phyloP scores from a whole-genome alignment of 345 rosid species.

The Jatropha curcas region DNA sequence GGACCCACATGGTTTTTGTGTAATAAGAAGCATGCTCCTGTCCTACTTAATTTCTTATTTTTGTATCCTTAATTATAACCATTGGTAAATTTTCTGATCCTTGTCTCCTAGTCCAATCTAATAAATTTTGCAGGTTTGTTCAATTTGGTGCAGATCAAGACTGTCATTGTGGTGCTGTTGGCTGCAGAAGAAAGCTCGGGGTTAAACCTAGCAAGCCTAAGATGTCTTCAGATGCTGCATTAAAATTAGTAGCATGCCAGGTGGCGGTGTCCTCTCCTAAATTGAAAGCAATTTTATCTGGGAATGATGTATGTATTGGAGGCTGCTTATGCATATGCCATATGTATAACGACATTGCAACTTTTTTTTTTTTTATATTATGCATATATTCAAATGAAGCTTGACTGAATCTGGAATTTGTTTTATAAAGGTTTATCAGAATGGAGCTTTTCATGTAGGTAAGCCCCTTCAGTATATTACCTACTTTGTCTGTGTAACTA shows the following conservation, averaged over 20 bases:
- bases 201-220: constrained; percentile 70
- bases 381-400: neutral
- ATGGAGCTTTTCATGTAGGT: constrained; percentile 56
- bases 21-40: no score
- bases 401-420: constrained; percentile 32
- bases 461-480: constrained; percentile 22
- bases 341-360: neutral
- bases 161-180: constrained; percentile 78
- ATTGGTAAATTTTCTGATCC: neutral
- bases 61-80: neutral
- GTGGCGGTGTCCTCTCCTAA: constrained; percentile 58
- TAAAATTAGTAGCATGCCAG: constrained; percentile 64
- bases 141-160: constrained; percentile 99
- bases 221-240: constrained; percentile 56
- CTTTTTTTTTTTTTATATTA: constrained; percentile 7
- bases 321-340: neutral
- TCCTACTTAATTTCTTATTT: neutral
- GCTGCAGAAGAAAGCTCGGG: constrained; percentile 80
- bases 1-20: no score
- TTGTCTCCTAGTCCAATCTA: constrained; percentile 35
- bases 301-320: constrained; percentile 43
- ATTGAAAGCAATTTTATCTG: constrained; percentile 47
- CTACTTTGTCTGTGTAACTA: constrained; percentile 6
- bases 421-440: constrained; percentile 48
- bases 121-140: constrained; percentile 83